Evolutionary conservation across 306 rosid genomes (phyloP).

Genomic region (Vigna angularis): DNA sequence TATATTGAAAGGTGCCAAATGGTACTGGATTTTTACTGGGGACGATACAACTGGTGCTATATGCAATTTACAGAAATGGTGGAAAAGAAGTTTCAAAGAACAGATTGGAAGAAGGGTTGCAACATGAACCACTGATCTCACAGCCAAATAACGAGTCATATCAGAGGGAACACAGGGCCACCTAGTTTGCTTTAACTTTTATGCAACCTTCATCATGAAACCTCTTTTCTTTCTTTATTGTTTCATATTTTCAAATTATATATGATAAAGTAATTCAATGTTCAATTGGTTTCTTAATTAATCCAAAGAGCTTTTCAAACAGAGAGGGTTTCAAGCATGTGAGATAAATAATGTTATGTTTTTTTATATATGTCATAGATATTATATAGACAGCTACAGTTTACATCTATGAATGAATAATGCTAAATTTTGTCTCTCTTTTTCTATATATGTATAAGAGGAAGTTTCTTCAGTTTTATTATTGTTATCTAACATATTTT

Average conservation of each 20-base stretch:
- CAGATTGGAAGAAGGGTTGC: conserved; percentile 33
- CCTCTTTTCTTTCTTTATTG: background rate
- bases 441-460: too few relatives aligned
- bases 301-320: background rate
- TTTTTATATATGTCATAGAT: background rate
- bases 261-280: background rate
- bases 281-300: background rate
- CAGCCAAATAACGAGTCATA: background rate
- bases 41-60: conserved; percentile 38
- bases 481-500: too few relatives aligned
- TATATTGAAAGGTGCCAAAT: conserved; percentile 47
- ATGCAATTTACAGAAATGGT: conserved; percentile 43
- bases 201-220: background rate
- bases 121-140: conserved; percentile 39
- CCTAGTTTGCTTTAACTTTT: background rate
- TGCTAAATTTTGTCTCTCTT: background rate
- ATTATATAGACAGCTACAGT: too few relatives aligned
- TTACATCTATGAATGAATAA: background rate
- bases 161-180: background rate
- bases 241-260: background rate
- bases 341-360: too few relatives aligned
- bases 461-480: too few relatives aligned
- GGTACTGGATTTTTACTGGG: conserved; percentile 48
- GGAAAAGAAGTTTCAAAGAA: background rate
- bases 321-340: background rate